phyloP scores from a whole-genome alignment of 2,329 filamentous ascomycete species.

The Cyphellophora europaea region DNA sequence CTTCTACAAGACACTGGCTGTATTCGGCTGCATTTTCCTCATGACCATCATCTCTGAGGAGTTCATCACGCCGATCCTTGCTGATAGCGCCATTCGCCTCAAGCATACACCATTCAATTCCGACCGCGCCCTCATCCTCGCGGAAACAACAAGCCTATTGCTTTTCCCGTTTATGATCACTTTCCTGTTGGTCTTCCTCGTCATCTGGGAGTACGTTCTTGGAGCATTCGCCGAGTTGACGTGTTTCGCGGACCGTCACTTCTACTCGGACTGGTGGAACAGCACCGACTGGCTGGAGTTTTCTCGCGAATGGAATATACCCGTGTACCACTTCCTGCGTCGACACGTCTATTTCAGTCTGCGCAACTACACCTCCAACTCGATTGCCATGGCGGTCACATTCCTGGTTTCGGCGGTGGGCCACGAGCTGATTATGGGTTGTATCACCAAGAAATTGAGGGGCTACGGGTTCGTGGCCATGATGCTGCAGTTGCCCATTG shows the following conservation, averaged over 20 bases:
- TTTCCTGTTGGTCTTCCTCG: conserved; percentile 89
- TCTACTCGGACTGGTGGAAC: conserved; percentile 72
- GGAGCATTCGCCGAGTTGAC: conserved; percentile 94
- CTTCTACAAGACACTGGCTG: conserved; percentile 74
- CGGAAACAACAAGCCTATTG: conserved; percentile 82
- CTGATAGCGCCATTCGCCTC: conserved; percentile 55
- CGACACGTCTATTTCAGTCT: conserved; percentile 88
- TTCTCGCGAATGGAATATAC: conserved; percentile 93
- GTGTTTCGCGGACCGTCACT: conserved; percentile 84
- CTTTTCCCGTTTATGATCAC: conserved; percentile 97
- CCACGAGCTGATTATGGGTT: conserved; percentile 84
- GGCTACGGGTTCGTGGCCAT: conserved; percentile 91
- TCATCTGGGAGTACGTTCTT: conserved; percentile 95
- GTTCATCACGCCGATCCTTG: conserved; percentile 84
- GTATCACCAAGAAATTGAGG: conserved; percentile 91
- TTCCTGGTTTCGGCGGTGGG: conserved; percentile 1
- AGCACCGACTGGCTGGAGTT: conserved; percentile 67
- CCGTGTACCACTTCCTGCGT: conserved; percentile 89
- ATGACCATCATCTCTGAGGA: conserved; percentile 86
- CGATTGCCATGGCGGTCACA: conserved; percentile 53
- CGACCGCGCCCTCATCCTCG: conserved; percentile 70
- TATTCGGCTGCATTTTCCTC: conserved; percentile 94
- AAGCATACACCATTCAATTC: conserved; percentile 35
- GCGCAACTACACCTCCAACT: conserved; percentile 63
- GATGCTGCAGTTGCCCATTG: conserved; percentile 94